phyloP scores from a whole-genome alignment of 495 filamentous ascomycete genomes.

The Letharia columbiana region DNA sequence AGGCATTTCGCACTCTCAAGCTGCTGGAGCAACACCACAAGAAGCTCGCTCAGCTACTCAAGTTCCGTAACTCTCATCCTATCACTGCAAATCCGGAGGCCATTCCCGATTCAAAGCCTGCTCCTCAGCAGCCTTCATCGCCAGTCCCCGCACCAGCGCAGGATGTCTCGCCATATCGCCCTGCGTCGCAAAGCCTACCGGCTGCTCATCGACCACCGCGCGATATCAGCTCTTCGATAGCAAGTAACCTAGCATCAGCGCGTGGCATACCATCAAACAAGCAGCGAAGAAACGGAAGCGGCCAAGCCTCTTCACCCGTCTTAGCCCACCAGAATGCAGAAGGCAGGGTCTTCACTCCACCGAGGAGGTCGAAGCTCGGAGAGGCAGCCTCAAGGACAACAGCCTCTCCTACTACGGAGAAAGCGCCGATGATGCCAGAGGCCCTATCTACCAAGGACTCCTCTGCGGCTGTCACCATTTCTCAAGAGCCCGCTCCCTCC shows the following conservation, averaged over 20 bases:
- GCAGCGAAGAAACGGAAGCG: slow-evolving; percentile 48
- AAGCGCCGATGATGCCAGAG: slow-evolving; percentile 22
- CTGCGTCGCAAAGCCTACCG: slow-evolving; percentile 37
- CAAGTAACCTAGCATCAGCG: slow-evolving; percentile 82
- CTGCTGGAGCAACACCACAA: slow-evolving; percentile 83
- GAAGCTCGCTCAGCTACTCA: slow-evolving; percentile 66
- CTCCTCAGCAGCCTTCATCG: slow-evolving; percentile 16
- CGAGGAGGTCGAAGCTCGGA: slow-evolving; percentile 38
- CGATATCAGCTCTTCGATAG: slow-evolving; percentile 75
- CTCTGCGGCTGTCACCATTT: not conserved
- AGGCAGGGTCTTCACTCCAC: slow-evolving; percentile 56
- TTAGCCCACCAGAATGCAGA: slow-evolving; percentile 67
- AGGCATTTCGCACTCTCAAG: slow-evolving; percentile 73
- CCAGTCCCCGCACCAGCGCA: slow-evolving; percentile 23
- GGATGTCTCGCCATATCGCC: slow-evolving; percentile 31
- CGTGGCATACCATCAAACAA: slow-evolving; percentile 71
- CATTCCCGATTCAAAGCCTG: slow-evolving; percentile 18
- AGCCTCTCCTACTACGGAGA: slow-evolving; percentile 22
- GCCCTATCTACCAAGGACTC: not conserved
- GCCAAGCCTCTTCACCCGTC: slow-evolving; percentile 51
- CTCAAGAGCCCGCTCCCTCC: slow-evolving; percentile 21
- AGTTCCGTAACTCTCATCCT: slow-evolving; percentile 56
- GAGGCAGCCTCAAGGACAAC: slow-evolving; percentile 28
- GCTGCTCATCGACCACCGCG: slow-evolving; percentile 47
- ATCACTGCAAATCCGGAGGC: slow-evolving; percentile 25